These are phyloP conservation scores for Fomitopsis serialis DNA, from an alignment of 768 basidiomycete genomes.

Conservation along the genomic window DNA sequence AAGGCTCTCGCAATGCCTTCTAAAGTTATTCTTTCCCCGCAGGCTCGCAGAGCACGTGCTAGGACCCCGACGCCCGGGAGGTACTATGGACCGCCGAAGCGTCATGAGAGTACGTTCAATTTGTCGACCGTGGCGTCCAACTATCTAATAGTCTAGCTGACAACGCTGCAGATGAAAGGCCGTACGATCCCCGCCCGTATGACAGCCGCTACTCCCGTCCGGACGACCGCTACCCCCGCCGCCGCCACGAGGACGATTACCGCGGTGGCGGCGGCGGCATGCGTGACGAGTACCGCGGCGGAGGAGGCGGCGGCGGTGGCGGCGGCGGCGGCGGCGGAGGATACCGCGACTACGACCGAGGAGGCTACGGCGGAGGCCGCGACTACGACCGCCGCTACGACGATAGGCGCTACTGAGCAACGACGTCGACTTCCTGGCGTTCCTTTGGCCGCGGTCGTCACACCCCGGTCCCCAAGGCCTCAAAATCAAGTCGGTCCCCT, in stretches of 20 bases:
- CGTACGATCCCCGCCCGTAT: conserved; percentile 89
- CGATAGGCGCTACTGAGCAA: conserved; percentile 36
- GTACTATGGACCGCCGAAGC: conserved; percentile 92
- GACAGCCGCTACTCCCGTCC: conserved; percentile 76
- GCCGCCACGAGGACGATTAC: conserved; percentile 41
- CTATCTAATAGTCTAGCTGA: conserved; percentile 6
- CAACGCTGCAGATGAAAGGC: conserved; percentile 58
- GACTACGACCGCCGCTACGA: conserved; percentile 39
- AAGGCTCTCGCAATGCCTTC: neutral
- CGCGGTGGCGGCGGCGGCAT: conserved; percentile 37
- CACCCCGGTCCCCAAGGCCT: neutral
- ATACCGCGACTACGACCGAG: conserved; percentile 38
- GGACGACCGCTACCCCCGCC: conserved; percentile 42
- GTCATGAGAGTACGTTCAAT: conserved; percentile 49
- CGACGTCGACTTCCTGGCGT: neutral
- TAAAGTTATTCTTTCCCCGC: neutral
- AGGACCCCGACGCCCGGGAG: conserved; percentile 91
- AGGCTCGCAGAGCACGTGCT: conserved; percentile 89
- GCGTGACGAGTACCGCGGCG: conserved; percentile 38
- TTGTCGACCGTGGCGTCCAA: neutral
- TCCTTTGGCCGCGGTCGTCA: no score
- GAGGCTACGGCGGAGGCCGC: conserved; percentile 35
- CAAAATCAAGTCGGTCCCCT: neutral
- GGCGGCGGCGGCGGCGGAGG: conserved; percentile 4
- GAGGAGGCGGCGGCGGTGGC: conserved; percentile 30